These are phyloP conservation scores for Irpex rosettiformis DNA, from an alignment of 1,284 basidiomycete species.

Conservation along the genomic window DNA sequence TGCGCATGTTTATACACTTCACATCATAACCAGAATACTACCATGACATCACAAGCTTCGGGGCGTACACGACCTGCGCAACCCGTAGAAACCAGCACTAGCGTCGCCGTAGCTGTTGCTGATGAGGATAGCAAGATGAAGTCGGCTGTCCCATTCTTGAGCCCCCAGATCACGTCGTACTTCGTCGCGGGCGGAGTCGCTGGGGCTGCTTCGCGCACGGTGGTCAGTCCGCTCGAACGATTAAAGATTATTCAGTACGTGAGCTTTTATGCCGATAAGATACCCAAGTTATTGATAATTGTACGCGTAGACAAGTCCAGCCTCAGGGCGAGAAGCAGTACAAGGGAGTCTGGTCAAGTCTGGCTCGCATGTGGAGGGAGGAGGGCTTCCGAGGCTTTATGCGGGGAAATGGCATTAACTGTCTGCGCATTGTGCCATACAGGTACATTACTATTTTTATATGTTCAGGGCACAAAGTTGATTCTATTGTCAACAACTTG, in stretches of 20 bases:
- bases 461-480: background rate
- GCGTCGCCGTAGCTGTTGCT: background rate
- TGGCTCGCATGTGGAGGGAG: constrained; percentile 87
- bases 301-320: constrained; percentile 70
- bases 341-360: constrained; percentile 78
- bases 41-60: constrained; percentile 13
- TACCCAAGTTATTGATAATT: background rate
- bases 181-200: constrained; percentile 79
- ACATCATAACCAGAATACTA: background rate
- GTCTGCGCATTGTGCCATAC: constrained; percentile 82
- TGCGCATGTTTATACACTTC: background rate
- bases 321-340: constrained; percentile 65
- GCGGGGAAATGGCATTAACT: constrained; percentile 92
- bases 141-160: constrained; percentile 32
- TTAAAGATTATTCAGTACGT: constrained; percentile 94
- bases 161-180: constrained; percentile 61
- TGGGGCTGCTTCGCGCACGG: constrained; percentile 83
- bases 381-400: constrained; percentile 92
- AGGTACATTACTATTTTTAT: constrained; percentile 33
- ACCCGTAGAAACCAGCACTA: background rate
- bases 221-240: constrained; percentile 88
- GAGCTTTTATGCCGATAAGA: background rate
- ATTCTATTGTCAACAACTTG: constrained; percentile 1
- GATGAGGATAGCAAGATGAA: constrained; percentile 10
- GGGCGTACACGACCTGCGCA: constrained; percentile 3